These are phyloP conservation scores for Biscogniauxia mediterranea DNA, from an alignment of 2,329 filamentous ascomycete genomes.

Conservation along the genomic window DNA sequence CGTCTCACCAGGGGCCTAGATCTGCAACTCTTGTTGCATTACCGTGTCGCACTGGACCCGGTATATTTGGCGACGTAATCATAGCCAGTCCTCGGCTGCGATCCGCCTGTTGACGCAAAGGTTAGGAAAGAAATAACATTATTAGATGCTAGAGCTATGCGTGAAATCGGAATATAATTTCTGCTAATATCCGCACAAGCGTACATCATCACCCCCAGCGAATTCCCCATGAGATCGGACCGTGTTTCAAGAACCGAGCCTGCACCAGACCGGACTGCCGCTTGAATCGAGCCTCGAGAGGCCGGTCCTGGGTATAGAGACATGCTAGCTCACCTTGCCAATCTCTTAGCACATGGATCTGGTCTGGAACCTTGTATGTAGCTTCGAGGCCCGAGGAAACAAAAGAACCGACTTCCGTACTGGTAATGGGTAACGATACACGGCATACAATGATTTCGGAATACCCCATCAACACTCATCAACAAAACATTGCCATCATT, in stretches of 20 bases:
- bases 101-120: not conserved
- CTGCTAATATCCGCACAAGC: not conserved
- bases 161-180: not conserved
- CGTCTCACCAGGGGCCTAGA: slow-evolving; percentile 1
- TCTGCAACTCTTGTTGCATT: not conserved
- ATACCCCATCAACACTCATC: not conserved
- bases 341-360: not conserved
- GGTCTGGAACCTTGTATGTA: not conserved
- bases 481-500: not conserved
- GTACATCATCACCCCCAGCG: not conserved
- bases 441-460: not conserved
- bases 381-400: not conserved
- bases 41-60: not conserved
- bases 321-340: not conserved
- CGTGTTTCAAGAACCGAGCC: not conserved
- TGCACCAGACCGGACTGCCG: not conserved
- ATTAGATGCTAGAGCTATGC: not conserved
- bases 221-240: not conserved
- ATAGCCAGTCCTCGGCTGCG: not conserved
- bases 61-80: not conserved
- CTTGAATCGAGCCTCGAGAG: not conserved
- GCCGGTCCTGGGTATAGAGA: not conserved
- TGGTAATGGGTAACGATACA: not conserved
- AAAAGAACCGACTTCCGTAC: not conserved
- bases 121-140: not conserved